Base-by-base conservation (phyloP, 345 rosid genomes). In the Garcia nutans region DNA sequence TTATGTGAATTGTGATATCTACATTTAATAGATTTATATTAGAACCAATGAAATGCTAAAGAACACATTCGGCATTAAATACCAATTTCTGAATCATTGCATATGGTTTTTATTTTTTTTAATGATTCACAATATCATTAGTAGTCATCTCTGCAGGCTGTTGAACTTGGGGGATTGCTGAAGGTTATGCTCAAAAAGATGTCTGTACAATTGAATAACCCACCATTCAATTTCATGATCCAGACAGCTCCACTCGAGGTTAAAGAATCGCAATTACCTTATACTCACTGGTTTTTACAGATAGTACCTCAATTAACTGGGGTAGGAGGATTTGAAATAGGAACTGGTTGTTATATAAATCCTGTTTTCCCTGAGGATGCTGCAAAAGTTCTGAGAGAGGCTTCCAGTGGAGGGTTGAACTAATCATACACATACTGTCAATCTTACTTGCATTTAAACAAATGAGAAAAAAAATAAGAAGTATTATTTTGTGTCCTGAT, bases 361-460 rank as follows among this genome's bases (percentile, higher is more conserved):
- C 95, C 95, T 33, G 91, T 93, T 81, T 93, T 90, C 70, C 91
- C 97, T 0, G 93, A 93, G 86, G 99, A 88, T 77, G 98, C 94
- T 26, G 92, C 95, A 8, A 82, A 92, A 78, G 83, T 96, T 74
- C 56, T 92, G 75, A 83, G 89, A 75, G 95, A 91, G 81, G 90
- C 79, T 80, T 71, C 73, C 71, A 7, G 1, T 6, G 10, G 64
- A 24, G 12, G 73, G 54, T 17, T 78, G 71, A 77, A 49, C n/a
- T 76, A 61, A 49, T 59, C 42, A 1, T 5, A 37, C 31, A 16
- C 52, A 61, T 73, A 50, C 69, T 16, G 3, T 5, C 19, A 61
- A 45, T 45, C 13, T 8, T 44, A 22, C 54, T 56, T 2, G 41
- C 33, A 54, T 52, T 33, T 54, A 65, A 10, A 24, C 19, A 54